Percentiles rank a stretch among this genome's conserved stretches.
Conservation (phyloP, 352 stramenopile species). For the Detonula confervacea region DNA sequence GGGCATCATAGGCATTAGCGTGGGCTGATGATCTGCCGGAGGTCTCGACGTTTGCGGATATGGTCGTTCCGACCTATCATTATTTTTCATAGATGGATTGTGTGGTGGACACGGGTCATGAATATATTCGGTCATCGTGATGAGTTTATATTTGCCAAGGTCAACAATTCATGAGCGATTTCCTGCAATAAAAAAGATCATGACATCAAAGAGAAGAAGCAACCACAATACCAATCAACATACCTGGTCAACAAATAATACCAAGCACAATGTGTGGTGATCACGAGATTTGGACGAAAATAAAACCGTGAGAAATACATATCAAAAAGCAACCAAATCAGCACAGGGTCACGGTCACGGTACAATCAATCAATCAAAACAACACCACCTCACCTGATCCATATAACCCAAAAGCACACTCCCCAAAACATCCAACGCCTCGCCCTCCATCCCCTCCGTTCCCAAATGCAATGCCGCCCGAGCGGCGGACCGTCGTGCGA, state of each 20-base stretch:
- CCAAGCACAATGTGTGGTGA: not conserved
- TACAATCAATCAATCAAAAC: slow-evolving; percentile 9
- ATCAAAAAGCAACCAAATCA: not conserved
- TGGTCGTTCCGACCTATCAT: slow-evolving; percentile 53
- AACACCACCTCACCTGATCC: slow-evolving; percentile 57
- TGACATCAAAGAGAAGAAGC: too few relatives aligned
- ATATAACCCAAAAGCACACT: slow-evolving; percentile 75
- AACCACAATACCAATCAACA: too few relatives aligned
- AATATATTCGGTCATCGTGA: too few relatives aligned
- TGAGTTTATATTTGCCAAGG: too few relatives aligned
- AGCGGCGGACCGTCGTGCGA: slow-evolving; percentile 69
- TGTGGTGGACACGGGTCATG: not conserved
- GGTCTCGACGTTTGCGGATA: slow-evolving; percentile 70
- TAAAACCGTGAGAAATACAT: not conserved
- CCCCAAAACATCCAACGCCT: slow-evolving; percentile 68
- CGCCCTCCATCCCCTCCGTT: slow-evolving; percentile 70
- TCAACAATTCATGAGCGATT: too few relatives aligned
- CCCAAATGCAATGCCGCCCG: slow-evolving; percentile 80
- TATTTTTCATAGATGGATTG: too few relatives aligned
- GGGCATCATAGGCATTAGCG: slow-evolving; percentile 77
- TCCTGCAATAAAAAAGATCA: too few relatives aligned
- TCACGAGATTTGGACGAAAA: not conserved
- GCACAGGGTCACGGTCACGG: too few relatives aligned
- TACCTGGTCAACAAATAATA: too few relatives aligned
- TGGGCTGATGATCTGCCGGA: slow-evolving; percentile 72